phyloP scores from a whole-genome alignment of 2,329 filamentous ascomycete species.

The Alternaria infectoria region DNA sequence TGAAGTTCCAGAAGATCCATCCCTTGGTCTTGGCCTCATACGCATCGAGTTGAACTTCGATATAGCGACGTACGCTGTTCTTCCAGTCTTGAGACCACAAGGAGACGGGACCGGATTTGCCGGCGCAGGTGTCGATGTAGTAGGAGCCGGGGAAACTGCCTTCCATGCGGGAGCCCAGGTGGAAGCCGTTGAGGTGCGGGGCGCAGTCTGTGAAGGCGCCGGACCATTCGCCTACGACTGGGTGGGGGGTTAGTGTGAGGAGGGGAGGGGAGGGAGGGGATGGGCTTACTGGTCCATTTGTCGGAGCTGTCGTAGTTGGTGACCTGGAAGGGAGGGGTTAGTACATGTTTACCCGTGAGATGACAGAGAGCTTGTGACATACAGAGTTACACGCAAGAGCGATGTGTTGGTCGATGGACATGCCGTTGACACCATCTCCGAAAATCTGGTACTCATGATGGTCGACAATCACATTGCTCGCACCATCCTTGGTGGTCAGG shows the following conservation, averaged over 20 bases:
- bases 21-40: constrained; percentile 59
- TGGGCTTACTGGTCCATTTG: constrained; percentile 60
- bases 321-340: constrained; percentile 12
- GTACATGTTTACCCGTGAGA: rapidly evolving
- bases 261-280: not conserved
- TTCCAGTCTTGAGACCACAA: constrained; percentile 56
- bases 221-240: constrained; percentile 71
- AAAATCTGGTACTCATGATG: constrained; percentile 74
- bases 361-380: not conserved
- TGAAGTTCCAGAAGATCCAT: constrained; percentile 66
- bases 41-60: constrained; percentile 62
- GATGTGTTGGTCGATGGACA: constrained; percentile 61
- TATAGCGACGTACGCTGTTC: constrained; percentile 57
- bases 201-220: constrained; percentile 69
- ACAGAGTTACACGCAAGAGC: constrained; percentile 62
- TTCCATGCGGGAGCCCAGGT: constrained; percentile 65
- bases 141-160: constrained; percentile 58
- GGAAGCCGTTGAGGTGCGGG: constrained; percentile 52
- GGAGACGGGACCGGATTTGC: constrained; percentile 56
- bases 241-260: not conserved
- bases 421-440: constrained; percentile 55
- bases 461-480: constrained; percentile 65
- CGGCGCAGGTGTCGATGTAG: constrained; percentile 61
- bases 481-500: constrained; percentile 57
- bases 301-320: constrained; percentile 58